Evolutionary conservation across 208 protist genomes (phyloP).

Genomic region (Balamuthia mandrillaris): DNA sequence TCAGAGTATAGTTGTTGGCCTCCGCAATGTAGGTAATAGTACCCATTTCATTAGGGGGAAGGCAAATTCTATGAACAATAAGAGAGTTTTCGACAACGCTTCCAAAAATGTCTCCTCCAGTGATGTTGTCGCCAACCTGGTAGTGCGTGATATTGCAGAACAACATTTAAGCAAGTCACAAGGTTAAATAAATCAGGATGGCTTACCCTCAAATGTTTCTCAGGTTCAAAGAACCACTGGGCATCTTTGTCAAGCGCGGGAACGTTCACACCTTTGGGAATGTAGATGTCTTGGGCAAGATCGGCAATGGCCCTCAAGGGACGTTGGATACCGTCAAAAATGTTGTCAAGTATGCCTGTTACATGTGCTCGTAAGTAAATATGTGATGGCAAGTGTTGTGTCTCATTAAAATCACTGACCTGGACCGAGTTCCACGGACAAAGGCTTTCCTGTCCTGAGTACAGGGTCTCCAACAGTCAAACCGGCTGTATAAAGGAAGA

Average conservation of each 20-base stretch:
- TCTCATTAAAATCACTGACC: constrained; percentile 77
- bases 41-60: constrained; percentile 78
- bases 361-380: neutral
- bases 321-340: constrained; percentile 99
- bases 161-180: neutral
- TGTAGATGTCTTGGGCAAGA: constrained; percentile 94
- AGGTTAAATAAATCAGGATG: neutral
- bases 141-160: neutral
- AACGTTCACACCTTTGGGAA: constrained; percentile 97
- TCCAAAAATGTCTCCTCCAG: constrained; percentile 95
- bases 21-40: constrained; percentile 49
- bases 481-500: constrained; percentile 75
- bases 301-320: constrained; percentile 97
- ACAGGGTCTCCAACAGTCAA: constrained; percentile 99
- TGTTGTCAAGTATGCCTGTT: constrained; percentile 91
- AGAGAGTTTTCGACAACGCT: constrained; percentile 93
- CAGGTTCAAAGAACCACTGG: constrained; percentile 92
- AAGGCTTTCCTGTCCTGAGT: constrained; percentile 95
- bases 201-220: neutral
- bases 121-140: constrained; percentile 91
- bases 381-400: neutral
- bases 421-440: constrained; percentile 99
- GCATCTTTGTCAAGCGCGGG: constrained; percentile 86
- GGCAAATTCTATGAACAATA: constrained; percentile 94
- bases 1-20: constrained; percentile 60